Conservation (phyloP, 306 rosid species). For the Neltuma alba region DNA sequence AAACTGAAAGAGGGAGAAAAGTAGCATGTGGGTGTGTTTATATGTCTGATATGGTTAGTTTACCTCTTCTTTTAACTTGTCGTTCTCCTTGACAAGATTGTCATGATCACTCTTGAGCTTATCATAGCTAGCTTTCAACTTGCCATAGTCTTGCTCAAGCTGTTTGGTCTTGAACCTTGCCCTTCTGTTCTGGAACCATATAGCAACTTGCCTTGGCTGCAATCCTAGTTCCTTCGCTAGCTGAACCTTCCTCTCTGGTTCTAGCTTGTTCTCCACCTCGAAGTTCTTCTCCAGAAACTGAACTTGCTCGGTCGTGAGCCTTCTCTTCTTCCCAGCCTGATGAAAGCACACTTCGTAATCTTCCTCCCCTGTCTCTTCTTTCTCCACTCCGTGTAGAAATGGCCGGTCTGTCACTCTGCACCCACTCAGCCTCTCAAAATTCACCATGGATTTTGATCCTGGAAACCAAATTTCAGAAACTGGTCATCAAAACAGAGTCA, state of each 20-base stretch:
- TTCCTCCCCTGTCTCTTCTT: conserved; percentile 63
- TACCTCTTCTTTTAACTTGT: conserved; percentile 60
- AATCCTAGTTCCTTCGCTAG: conserved; percentile 87
- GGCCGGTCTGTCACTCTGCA: conserved; percentile 48
- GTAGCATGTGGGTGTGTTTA: background rate
- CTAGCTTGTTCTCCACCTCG: conserved; percentile 81
- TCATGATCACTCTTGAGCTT: conserved; percentile 55
- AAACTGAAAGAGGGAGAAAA: background rate
- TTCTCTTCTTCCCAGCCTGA: conserved; percentile 78
- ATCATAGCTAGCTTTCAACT: conserved; percentile 51
- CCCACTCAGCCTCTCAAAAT: conserved; percentile 55
- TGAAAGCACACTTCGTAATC: conserved; percentile 58
- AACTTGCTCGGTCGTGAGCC: conserved; percentile 77
- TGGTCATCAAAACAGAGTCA: background rate
- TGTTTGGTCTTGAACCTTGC: conserved; percentile 81
- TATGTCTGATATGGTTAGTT: background rate
- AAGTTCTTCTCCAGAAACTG: conserved; percentile 79
- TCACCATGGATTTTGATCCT: conserved; percentile 71
- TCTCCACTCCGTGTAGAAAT: conserved; percentile 53
- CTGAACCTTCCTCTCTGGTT: conserved; percentile 81
- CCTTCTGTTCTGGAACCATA: conserved; percentile 93
- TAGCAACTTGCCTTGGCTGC: conserved; percentile 94
- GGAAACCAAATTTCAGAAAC: conserved; percentile 16
- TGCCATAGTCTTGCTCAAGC: conserved; percentile 60
- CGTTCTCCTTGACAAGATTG: conserved; percentile 52